Evolutionary conservation across 768 basidiomycete species (phyloP).

Genomic region (Pleurotus cornucopiae): DNA sequence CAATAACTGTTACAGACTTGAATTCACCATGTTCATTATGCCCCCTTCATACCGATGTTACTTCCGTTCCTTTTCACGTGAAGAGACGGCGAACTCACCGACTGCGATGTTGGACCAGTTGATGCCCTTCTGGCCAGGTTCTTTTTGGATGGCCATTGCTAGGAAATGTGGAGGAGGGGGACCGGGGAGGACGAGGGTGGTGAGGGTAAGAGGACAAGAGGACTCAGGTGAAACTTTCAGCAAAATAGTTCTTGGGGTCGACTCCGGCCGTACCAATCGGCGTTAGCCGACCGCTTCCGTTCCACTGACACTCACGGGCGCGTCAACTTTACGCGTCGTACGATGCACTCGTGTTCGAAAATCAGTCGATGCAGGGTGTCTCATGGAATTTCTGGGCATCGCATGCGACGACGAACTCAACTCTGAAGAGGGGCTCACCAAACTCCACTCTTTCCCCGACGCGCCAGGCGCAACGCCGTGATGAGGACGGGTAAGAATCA

Average conservation of each 20-base stretch:
- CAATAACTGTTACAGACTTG: slow-evolving; percentile 6
- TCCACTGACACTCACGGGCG: not conserved
- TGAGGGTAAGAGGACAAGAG: slow-evolving; percentile 18
- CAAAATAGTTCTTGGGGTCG: slow-evolving; percentile 17
- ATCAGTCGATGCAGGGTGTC: not conserved
- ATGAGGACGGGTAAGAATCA: not conserved
- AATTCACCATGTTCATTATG: slow-evolving; percentile 95
- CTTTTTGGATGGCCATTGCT: slow-evolving; percentile 75
- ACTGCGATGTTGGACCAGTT: slow-evolving; percentile 96
- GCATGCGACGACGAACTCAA: too few relatives aligned
- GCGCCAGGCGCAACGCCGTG: not conserved
- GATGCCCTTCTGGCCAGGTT: slow-evolving; percentile 88
- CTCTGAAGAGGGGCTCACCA: too few relatives aligned
- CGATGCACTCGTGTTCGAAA: slow-evolving; percentile 1
- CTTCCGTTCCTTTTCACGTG: slow-evolving; percentile 14
- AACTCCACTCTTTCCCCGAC: slow-evolving; percentile 2
- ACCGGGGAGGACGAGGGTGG: slow-evolving; percentile 15
- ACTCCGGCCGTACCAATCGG: slow-evolving; percentile 25
- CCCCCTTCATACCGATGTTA: slow-evolving; percentile 51
- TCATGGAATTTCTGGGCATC: too few relatives aligned
- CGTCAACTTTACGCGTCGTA: not conserved
- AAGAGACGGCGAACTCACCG: slow-evolving; percentile 46
- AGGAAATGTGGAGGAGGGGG: slow-evolving; percentile 12
- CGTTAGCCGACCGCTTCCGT: slow-evolving; percentile 20
- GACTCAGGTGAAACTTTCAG: slow-evolving; percentile 14